Conservation (phyloP, 805 yeast genomes). For the Starmerella sp. region DNA sequence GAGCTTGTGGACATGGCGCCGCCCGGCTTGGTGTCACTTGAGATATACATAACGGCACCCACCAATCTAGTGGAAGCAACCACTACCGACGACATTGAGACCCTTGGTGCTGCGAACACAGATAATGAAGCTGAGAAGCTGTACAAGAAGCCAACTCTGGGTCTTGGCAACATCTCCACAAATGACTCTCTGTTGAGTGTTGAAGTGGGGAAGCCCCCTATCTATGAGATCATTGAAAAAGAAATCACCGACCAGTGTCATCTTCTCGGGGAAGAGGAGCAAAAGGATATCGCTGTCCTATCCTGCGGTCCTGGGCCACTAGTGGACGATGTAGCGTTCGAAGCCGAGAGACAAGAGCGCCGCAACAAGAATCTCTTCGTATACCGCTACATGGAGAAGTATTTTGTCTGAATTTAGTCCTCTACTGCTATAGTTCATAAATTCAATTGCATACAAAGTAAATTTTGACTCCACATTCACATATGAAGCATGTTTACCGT, state of each 20-base stretch:
- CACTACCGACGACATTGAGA: background rate
- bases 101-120: background rate
- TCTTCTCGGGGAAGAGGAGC: background rate
- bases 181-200: background rate
- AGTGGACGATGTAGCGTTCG: background rate
- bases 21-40: background rate
- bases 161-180: background rate
- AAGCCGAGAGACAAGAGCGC: conserved; percentile 3
- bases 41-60: background rate
- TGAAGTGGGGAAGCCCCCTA: background rate
- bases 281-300: background rate
- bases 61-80: background rate
- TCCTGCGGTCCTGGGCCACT: background rate
- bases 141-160: background rate
- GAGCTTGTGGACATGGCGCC: background rate
- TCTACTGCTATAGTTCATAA: no score
- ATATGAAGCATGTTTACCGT: no score
- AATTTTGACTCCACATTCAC: no score
- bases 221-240: background rate
- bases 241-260: background rate
- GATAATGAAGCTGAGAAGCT: background rate
- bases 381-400: background rate
- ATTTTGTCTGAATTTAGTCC: background rate
- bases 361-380: background rate
- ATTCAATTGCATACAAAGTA: no score